Base-by-base conservation (phyloP, 2,329 filamentous ascomycete species). In the Neurospora sp. region DNA sequence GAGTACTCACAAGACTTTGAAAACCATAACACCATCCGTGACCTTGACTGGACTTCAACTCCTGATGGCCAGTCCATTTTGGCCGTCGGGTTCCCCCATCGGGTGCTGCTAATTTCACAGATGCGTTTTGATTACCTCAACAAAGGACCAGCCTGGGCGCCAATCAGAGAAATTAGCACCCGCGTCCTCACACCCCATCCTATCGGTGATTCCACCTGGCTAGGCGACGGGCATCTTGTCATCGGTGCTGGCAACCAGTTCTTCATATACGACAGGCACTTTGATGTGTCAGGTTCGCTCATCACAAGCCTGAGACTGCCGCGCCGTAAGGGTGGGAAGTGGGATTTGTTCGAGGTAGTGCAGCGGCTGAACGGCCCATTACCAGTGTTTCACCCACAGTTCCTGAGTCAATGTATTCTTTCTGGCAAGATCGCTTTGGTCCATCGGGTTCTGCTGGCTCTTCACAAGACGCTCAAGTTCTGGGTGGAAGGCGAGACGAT, bases 41-140 rank as follows among this genome's bases (percentile, higher is more conserved):
- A 97, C 78, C 86, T 97, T 12, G 93, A 97, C 78, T 97, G 95
- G 95, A 95, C 93, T 0, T 95, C 92, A 3, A 97, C 94, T 0
- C 93, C 93, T 0, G 92, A 97, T 78, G 89, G 89, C 67, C 93
- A 97, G 76, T 95, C 92, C 1, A 93, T 97, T 69, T 83, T 97
- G 23, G 92, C 94, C 0, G 92, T 97, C n/a, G 93, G 94, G 0
- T 97, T 97, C 76, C 90, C 91, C n/a, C 92, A 94, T 73, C 88
- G 91, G 70, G 90, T 97, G 5, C 81, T 96, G 38, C 84, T 97
- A 2, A 86, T 97, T 36, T 90, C 91, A 6, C 93, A 97, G 77
- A 89, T 97, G 81, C 91, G 94, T 12, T 97, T 96, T 77, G 93
- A 97, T 79, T 97, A 97, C 77, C 84, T 97, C 19, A 93, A 94